Conservation (phyloP, 345 rosid species). For the Kandelia obovata region DNA sequence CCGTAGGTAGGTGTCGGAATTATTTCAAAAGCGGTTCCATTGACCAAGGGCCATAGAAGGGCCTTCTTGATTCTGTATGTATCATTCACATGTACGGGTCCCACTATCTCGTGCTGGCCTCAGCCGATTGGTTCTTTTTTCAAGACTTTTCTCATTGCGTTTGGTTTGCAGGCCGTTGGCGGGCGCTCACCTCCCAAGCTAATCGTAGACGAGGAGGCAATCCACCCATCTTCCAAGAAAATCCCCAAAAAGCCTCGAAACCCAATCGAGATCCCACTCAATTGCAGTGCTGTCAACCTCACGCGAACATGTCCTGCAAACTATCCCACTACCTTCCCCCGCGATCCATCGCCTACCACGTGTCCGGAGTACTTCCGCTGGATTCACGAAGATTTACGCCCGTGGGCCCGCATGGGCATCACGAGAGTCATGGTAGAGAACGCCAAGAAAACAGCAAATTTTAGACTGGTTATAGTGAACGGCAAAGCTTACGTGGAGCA, state of each 20-base stretch:
- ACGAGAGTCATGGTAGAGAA: constrained; percentile 21
- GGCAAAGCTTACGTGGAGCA: constrained; percentile 26
- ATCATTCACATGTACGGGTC: too few relatives aligned
- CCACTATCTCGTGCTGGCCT: too few relatives aligned
- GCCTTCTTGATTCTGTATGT: too few relatives aligned
- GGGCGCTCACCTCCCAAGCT: constrained; percentile 16
- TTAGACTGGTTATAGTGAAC: constrained; percentile 14
- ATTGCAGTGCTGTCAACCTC: constrained; percentile 37
- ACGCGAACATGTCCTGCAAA: constrained; percentile 38
- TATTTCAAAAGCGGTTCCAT: too few relatives aligned
- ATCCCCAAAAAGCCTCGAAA: constrained; percentile 21
- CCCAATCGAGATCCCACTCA: constrained; percentile 38
- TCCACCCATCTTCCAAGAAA: not conserved
- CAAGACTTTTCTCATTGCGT: too few relatives aligned
- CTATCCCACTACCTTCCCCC: constrained; percentile 25
- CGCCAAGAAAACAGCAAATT: constrained; percentile 22
- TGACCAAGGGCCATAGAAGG: too few relatives aligned
- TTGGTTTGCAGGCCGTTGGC: constrained; percentile 19
- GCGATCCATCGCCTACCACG: constrained; percentile 5
- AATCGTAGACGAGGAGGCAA: not conserved
- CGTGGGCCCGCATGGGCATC: constrained; percentile 27
- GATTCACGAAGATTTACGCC: constrained; percentile 29
- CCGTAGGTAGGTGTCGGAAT: too few relatives aligned
- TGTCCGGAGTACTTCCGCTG: constrained; percentile 30
- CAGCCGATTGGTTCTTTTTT: too few relatives aligned